These are phyloP conservation scores for Fusarium buharicum DNA, from an alignment of 2,329 filamentous ascomycete genomes.

Conservation along the genomic window DNA sequence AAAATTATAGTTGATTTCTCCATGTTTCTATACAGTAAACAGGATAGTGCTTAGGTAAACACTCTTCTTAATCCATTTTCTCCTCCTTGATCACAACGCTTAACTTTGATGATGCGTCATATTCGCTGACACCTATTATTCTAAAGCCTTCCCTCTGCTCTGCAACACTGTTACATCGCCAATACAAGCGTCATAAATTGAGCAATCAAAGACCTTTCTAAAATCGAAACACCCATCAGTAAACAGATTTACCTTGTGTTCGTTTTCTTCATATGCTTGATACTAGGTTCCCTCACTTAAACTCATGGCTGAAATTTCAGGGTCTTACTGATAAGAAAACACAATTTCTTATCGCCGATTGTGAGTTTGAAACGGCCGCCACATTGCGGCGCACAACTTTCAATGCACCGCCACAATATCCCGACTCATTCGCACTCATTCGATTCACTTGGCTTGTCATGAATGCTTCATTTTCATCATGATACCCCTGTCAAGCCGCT, in stretches of 20 bases:
- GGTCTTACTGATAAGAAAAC: slow-evolving; percentile 29
- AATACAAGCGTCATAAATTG: not conserved
- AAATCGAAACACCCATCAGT: not conserved
- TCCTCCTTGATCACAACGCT: not conserved
- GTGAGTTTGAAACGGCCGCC: slow-evolving; percentile 9
- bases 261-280: not conserved
- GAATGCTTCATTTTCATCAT: slow-evolving; percentile 34
- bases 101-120: slow-evolving; percentile 37
- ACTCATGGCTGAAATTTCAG: slow-evolving; percentile 1
- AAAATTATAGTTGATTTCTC: not conserved
- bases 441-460: slow-evolving; percentile 27
- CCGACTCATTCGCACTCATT: slow-evolving; percentile 25
- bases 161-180: not conserved
- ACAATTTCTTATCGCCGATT: slow-evolving; percentile 25
- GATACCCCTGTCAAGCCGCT: slow-evolving; percentile 32
- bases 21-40: not conserved
- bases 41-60: not conserved
- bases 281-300: not conserved
- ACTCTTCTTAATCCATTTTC: not conserved
- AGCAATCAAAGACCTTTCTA: not conserved
- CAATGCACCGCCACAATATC: slow-evolving; percentile 27
- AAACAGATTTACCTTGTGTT: not conserved
- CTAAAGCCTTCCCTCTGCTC: not conserved
- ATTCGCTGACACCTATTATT: slow-evolving; percentile 30
- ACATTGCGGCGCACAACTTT: slow-evolving; percentile 26